A percentile compares a stretch with the other conserved stretches of the same genome.
Evolutionary conservation across 2,329 filamentous ascomycete genomes (phyloP).

Genomic region (Ophiocordyceps polyrhachis-furcata): DNA sequence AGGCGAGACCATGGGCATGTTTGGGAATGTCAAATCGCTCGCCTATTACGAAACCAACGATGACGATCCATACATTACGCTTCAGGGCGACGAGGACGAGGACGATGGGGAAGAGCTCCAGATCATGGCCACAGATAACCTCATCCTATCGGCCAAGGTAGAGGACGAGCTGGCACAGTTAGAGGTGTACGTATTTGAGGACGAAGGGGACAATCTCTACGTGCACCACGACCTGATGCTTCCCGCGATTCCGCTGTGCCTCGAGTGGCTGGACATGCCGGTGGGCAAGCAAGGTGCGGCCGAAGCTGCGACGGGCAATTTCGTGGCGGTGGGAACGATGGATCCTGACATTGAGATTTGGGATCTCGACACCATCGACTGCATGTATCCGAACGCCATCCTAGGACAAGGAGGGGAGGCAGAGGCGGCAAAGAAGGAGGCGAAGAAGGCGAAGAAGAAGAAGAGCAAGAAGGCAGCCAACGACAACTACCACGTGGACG

Average conservation of each 20-base stretch:
- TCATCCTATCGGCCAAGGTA: conserved; percentile 79
- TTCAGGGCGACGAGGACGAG: conserved; percentile 47
- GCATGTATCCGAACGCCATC: conserved; percentile 96
- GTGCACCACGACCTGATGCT: conserved; percentile 99
- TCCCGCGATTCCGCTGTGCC: conserved; percentile 81
- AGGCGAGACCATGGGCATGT: conserved; percentile 69
- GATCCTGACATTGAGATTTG: conserved; percentile 97
- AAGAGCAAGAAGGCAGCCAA: conserved; percentile 64
- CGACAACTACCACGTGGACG: conserved; percentile 83
- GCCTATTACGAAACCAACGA: conserved; percentile 89
- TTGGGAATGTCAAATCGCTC: conserved; percentile 83
- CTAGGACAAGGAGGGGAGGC: conserved; percentile 53
- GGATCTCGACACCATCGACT: conserved; percentile 90
- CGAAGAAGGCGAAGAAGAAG: conserved; percentile 44
- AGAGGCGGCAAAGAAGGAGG: conserved; percentile 23
- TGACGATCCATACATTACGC: conserved; percentile 90
- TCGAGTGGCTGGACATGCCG: conserved; percentile 92
- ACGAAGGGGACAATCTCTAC: conserved; percentile 87
- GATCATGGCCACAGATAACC: conserved; percentile 79
- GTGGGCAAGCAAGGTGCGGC: conserved; percentile 50
- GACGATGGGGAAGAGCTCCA: conserved; percentile 86
- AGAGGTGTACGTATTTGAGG: conserved; percentile 95
- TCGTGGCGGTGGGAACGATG: conserved; percentile 89
- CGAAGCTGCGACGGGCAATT: conserved; percentile 60
- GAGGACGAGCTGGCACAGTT: conserved; percentile 95